Evolutionary conservation across 441 rosid species (phyloP).

Genomic region (Macaranga tanarius): DNA sequence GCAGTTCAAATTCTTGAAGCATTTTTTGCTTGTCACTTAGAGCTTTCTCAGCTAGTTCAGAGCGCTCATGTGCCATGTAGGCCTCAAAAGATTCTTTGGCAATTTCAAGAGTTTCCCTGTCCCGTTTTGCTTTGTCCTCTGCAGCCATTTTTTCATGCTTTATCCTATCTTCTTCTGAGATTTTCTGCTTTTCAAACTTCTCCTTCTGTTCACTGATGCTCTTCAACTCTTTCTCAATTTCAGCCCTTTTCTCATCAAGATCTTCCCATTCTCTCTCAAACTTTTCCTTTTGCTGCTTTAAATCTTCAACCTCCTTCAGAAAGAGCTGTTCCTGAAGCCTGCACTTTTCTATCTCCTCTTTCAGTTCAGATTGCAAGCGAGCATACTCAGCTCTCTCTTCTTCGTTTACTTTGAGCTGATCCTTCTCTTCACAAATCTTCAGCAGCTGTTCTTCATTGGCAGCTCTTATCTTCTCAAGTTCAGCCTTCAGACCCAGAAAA

Average conservation of each 20-base stretch:
- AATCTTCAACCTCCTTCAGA: conserved; percentile 79
- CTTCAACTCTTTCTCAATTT: conserved; percentile 55
- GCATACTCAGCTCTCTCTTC: conserved; percentile 75
- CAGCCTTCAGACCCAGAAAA: conserved; percentile 51
- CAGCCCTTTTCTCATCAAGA: conserved; percentile 70
- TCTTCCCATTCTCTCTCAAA: conserved; percentile 97
- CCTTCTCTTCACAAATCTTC: conserved; percentile 59
- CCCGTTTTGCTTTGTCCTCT: conserved; percentile 52
- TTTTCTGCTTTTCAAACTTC: conserved; percentile 59
- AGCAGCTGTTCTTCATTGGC: conserved; percentile 63
- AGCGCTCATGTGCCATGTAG: conserved; percentile 69
- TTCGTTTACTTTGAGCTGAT: conserved; percentile 60
- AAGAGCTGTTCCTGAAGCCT: conserved; percentile 71
- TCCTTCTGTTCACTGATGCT: conserved; percentile 50
- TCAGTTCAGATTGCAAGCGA: conserved; percentile 74
- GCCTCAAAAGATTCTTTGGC: conserved; percentile 73
- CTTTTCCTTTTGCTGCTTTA: conserved; percentile 74
- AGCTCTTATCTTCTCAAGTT: conserved; percentile 62
- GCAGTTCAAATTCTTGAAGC: conserved; percentile 68
- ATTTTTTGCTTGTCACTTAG: conserved; percentile 72
- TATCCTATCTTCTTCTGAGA: conserved; percentile 63
- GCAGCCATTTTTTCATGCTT: conserved; percentile 54
- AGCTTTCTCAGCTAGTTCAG: conserved; percentile 52
- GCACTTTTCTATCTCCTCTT: conserved; percentile 69
- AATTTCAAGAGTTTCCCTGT: conserved; percentile 62